Evolutionary conservation across 345 rosid genomes (phyloP), one percentile per base, ranked within the genome.

Genomic region (Ricinus communis): DNA sequence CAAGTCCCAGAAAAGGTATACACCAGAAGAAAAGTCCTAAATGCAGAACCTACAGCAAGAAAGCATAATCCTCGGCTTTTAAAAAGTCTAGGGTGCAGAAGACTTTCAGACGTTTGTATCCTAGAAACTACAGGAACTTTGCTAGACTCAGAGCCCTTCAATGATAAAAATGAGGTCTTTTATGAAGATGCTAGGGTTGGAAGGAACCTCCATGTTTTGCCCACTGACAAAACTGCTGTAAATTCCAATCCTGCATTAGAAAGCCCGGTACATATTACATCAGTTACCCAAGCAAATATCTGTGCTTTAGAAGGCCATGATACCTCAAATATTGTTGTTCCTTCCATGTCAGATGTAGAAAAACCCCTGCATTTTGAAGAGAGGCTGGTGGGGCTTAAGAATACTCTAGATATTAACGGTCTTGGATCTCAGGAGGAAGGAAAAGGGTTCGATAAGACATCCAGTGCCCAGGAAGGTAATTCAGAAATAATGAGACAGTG

Each of bases 61-160:
- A 69, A 77, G 6, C 53, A 54, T 62, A 65, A 69, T 74, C 78
- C 62, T 58, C 75, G 82, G 64, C 84, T 83, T 61, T 81, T 85
- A 52, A 90, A 87, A 84, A 83, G 81, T 72, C 75, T 65, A n/a
- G 61, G 59, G 62, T 80, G 84, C 81, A 74, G 78, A 74, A 76
- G 72, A 50, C 63, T 62, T 66, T 74, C 60, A 69, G 77, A 69
- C 66, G 72, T n/a, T 78, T 68, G 45, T 61, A 52, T 64, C 36
- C 72, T 76, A 56, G 78, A 72, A 65, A 64, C 58, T 24, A 56
- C 59, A 24, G 70, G 76, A 76, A 28, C 49, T 54, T 62, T 68
- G 54, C 71, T 40, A 51, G 74, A 71, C 71, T 77, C 79, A 53
- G 82, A 79, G 69, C 53, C 64, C 72, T 74, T 66, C 64, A 69